Percentiles rank a stretch among this genome's conserved stretches.
phyloP scores from a whole-genome alignment of 192 early-diverging fungal species.

The Linderina pennispora region DNA sequence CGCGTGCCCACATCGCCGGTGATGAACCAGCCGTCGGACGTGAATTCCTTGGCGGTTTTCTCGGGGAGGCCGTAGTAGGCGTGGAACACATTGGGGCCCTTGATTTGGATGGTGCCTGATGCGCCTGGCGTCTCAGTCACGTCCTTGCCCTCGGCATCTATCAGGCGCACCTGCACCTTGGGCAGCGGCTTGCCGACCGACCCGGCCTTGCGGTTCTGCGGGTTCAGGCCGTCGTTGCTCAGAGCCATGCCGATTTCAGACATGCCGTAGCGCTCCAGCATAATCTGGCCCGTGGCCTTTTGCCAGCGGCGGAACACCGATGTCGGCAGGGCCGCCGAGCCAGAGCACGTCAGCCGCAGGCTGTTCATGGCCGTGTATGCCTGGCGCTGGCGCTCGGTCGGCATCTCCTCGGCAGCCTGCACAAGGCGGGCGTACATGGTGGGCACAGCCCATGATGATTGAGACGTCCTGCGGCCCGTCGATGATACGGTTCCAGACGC shows the following conservation, averaged over 20 bases:
- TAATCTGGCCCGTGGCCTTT: constrained; percentile 59
- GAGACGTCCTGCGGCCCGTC: constrained; percentile 51
- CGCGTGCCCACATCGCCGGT: constrained; percentile 74
- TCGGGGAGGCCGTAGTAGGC: constrained; percentile 70
- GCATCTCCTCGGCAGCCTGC: constrained; percentile 49
- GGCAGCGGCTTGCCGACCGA: constrained; percentile 74
- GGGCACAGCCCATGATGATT: constrained; percentile 85
- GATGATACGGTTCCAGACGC: constrained; percentile 63
- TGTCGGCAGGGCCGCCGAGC: constrained; percentile 69
- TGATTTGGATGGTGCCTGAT: constrained; percentile 68
- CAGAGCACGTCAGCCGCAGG: constrained; percentile 74
- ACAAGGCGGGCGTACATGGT: constrained; percentile 79
- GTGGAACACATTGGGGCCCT: constrained; percentile 68
- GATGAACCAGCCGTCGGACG: constrained; percentile 70
- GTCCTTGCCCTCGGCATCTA: constrained; percentile 40
- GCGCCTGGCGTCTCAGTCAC: constrained; percentile 46
- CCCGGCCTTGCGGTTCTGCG: constrained; percentile 35
- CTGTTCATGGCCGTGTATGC: constrained; percentile 51
- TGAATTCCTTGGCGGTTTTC: constrained; percentile 65
- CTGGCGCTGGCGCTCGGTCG: constrained; percentile 15
- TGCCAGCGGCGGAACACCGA: constrained; percentile 66
- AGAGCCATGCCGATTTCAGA: constrained; percentile 91
- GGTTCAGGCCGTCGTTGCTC: constrained; percentile 45
- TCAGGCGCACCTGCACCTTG: constrained; percentile 55
- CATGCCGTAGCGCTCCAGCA: constrained; percentile 88